A percentile compares a stretch with the other conserved stretches of the same genome.
Conservation (phyloP, 192 early-diverging fungal species). For the Coemansia sp. region DNA sequence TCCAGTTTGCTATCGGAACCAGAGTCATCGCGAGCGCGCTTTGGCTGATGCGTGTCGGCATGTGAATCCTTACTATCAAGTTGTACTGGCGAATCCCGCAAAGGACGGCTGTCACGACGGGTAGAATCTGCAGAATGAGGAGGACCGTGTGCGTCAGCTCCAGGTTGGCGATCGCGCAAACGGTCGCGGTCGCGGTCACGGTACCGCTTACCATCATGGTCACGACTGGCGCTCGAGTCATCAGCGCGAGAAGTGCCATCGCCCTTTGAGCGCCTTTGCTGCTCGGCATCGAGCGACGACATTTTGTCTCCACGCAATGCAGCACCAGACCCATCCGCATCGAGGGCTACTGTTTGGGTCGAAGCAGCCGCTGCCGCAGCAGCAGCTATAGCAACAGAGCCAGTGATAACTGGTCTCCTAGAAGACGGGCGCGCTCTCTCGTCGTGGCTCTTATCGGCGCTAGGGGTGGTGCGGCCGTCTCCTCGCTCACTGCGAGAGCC, state of each 20-base stretch:
- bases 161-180: constrained; percentile 11
- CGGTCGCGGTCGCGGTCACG: constrained; percentile 14
- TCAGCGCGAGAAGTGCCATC: neutral
- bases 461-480: constrained; percentile 1
- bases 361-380: constrained; percentile 14
- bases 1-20: constrained; percentile 10
- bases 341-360: neutral
- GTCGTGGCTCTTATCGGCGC: neutral
- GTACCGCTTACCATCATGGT: constrained; percentile 7
- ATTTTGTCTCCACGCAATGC: neutral
- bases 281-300: neutral
- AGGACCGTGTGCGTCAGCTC: neutral
- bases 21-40: constrained; percentile 23
- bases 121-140: constrained; percentile 4
- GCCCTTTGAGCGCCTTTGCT: neutral
- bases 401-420: constrained; percentile 15
- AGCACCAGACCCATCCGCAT: neutral
- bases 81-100: constrained; percentile 23
- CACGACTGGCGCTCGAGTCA: neutral
- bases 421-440: constrained; percentile 8
- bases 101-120: constrained; percentile 32
- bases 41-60: constrained; percentile 4
- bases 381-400: constrained; percentile 11
- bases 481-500: constrained; percentile 3
- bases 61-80: constrained; percentile 9